Conservation (phyloP, 805 yeast genomes). For the Yarrowia sp. region DNA sequence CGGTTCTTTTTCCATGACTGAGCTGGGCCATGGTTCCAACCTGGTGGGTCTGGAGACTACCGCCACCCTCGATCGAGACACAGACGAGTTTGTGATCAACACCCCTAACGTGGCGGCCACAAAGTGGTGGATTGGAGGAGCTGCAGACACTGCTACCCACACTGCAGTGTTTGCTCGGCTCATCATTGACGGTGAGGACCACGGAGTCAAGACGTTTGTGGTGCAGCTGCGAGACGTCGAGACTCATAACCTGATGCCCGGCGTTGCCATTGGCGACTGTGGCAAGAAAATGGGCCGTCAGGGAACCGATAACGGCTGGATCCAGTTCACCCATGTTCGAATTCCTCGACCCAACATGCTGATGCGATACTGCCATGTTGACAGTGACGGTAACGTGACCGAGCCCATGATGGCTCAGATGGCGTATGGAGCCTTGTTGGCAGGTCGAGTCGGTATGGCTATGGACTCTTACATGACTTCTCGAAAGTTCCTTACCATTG, state of each 20-base stretch:
- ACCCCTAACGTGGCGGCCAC: conserved; percentile 92
- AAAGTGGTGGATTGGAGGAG: conserved; percentile 99
- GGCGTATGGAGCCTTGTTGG: conserved; percentile 79
- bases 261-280: conserved; percentile 82
- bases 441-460: conserved; percentile 89
- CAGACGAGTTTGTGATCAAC: conserved; percentile 67
- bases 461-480: conserved; percentile 77
- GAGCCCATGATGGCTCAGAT: conserved; percentile 84
- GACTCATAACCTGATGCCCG: conserved; percentile 66
- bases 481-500: conserved; percentile 76
- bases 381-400: conserved; percentile 61
- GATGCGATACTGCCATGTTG: conserved; percentile 70
- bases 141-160: conserved; percentile 91
- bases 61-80: conserved; percentile 67
- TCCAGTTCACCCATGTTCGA: conserved; percentile 77
- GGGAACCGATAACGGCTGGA: conserved; percentile 96
- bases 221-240: conserved; percentile 79
- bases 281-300: conserved; percentile 95
- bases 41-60: conserved; percentile 92
- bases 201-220: conserved; percentile 88
- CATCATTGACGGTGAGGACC: conserved; percentile 74
- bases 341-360: conserved; percentile 83
- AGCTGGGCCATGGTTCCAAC: conserved; percentile 87
- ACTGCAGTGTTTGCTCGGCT: conserved; percentile 78
- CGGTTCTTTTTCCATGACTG: conserved; percentile 93